These are phyloP conservation scores for Acorus calamus DNA, from an alignment of 106 monocot species.

Conservation along the genomic window DNA sequence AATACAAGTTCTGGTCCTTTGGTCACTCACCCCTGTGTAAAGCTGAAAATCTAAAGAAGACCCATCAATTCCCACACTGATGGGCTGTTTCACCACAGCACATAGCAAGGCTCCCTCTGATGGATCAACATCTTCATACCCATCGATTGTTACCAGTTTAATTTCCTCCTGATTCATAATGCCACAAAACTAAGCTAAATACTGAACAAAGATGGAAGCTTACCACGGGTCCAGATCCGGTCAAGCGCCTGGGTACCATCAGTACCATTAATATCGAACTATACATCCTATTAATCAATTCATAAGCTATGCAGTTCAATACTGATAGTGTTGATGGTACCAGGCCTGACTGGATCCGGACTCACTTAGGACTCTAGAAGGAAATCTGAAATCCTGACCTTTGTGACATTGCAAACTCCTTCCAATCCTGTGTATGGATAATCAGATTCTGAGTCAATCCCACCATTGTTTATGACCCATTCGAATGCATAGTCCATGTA, in stretches of 20 bases:
- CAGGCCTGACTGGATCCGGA: too few relatives aligned
- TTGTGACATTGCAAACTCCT: constrained; percentile 16
- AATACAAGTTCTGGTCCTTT: background rate
- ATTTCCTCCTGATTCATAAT: constrained; percentile 17
- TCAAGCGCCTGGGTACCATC: background rate
- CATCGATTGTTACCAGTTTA: constrained; percentile 37
- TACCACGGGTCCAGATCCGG: background rate
- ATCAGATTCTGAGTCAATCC: constrained; percentile 34
- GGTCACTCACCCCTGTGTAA: constrained; percentile 37
- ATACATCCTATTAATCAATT: background rate
- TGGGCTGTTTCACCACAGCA: constrained; percentile 32
- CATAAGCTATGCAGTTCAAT: too few relatives aligned
- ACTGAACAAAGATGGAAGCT: background rate
- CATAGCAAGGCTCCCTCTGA: constrained; percentile 26
- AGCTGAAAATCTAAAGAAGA: constrained; percentile 36
- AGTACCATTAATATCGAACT: background rate
- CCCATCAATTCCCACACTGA: constrained; percentile 46
- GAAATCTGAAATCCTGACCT: constrained; percentile 7
- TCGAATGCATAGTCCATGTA: constrained; percentile 60
- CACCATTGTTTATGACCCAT: constrained; percentile 41
- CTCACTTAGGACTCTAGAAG: too few relatives aligned
- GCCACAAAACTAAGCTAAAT: background rate
- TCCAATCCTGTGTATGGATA: constrained; percentile 38
- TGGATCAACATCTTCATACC: constrained; percentile 32
- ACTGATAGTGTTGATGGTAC: too few relatives aligned